phyloP scores from a whole-genome alignment of 1,139 yeast species.

The Kodamaea alishanica region DNA sequence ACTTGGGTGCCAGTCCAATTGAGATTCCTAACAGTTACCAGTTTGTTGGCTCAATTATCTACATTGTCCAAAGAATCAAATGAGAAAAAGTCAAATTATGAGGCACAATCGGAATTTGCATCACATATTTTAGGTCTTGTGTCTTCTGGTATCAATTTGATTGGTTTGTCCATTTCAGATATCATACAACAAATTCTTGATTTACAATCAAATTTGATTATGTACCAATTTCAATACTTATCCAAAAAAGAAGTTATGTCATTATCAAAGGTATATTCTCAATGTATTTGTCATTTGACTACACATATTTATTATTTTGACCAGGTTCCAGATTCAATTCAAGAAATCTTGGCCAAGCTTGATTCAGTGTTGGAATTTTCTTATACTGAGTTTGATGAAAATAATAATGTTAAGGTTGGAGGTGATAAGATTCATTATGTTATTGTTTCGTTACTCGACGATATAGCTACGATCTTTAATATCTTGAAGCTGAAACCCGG shows the following conservation, averaged over 20 bases:
- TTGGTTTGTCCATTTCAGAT: slow-evolving; percentile 88
- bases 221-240: slow-evolving; percentile 23
- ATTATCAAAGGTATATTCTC: slow-evolving; percentile 33
- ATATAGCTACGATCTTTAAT: slow-evolving; percentile 31
- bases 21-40: slow-evolving; percentile 62
- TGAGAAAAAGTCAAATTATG: slow-evolving; percentile 23
- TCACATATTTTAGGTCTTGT: slow-evolving; percentile 61
- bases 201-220: slow-evolving; percentile 51
- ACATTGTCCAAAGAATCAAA: slow-evolving; percentile 20
- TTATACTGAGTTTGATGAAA: slow-evolving; percentile 13
- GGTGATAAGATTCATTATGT: slow-evolving; percentile 21
- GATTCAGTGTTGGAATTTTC: slow-evolving; percentile 30
- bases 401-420: slow-evolving; percentile 8
- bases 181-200: slow-evolving; percentile 60
- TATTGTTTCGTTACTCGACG: slow-evolving; percentile 30
- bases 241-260: slow-evolving; percentile 21
- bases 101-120: slow-evolving; percentile 48
- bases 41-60: slow-evolving; percentile 35
- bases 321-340: slow-evolving; percentile 73
- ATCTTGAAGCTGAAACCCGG: slow-evolving; percentile 29
- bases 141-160: slow-evolving; percentile 77
- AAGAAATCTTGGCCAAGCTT: slow-evolving; percentile 47
- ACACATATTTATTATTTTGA: slow-evolving; percentile 74
- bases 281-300: slow-evolving; percentile 59
- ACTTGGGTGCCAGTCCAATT: slow-evolving; percentile 87